A percentile compares a stretch with the other conserved stretches of the same genome.
phyloP scores from a whole-genome alignment of 2,329 filamentous ascomycete species.

The Talaromyces sp. region DNA sequence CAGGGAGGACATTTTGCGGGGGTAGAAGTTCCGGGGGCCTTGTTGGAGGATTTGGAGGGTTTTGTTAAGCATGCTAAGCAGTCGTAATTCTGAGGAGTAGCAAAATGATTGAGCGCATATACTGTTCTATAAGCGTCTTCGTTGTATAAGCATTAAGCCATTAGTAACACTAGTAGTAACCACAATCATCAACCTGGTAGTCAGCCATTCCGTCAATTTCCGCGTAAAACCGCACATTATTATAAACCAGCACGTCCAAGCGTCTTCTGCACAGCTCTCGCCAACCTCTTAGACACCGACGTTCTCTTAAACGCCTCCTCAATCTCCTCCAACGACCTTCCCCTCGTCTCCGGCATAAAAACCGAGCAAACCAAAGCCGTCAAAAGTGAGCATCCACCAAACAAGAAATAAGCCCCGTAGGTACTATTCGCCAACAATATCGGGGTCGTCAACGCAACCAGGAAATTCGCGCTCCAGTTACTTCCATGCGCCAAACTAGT shows the following conservation, averaged over 20 bases:
- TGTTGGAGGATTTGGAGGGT: constrained; percentile 47
- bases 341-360: constrained; percentile 55
- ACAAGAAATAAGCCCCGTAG: constrained; percentile 50
- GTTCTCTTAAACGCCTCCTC: constrained; percentile 46
- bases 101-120: background rate
- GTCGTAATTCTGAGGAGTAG: background rate
- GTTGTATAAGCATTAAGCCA: background rate
- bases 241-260: constrained; percentile 2
- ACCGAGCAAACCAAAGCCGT: constrained; percentile 42
- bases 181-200: background rate
- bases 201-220: background rate
- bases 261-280: background rate
- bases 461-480: constrained; percentile 51
- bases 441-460: constrained; percentile 48
- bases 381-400: constrained; percentile 42
- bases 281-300: constrained; percentile 17
- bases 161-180: background rate
- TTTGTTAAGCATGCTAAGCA: constrained; percentile 33
- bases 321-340: constrained; percentile 51
- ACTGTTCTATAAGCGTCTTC: background rate
- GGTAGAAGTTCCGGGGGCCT: constrained; percentile 42
- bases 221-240: background rate
- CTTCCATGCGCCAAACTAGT: constrained; percentile 54
- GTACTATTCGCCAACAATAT: constrained; percentile 45
- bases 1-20: constrained; percentile 57